These are phyloP conservation scores for Boletellus ananiceps DNA, from an alignment of 768 basidiomycete genomes.

Conservation along the genomic window DNA sequence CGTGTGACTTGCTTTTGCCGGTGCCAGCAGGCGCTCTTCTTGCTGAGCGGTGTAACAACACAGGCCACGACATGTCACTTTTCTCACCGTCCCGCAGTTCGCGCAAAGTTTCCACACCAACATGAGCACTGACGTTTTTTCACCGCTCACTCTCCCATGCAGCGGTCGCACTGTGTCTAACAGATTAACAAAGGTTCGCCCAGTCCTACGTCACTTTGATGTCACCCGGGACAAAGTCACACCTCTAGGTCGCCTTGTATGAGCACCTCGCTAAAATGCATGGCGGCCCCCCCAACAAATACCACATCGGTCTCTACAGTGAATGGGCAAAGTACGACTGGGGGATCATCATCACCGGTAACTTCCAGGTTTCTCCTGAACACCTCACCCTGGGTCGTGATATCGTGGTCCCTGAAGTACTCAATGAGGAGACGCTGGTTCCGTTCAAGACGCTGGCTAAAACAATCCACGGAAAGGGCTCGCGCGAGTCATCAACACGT, in stretches of 20 bases:
- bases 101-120: no score
- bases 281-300: constrained; percentile 68
- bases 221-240: background rate
- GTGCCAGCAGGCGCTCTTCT: no score
- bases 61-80: no score
- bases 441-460: constrained; percentile 50
- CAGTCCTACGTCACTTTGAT: background rate
- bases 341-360: constrained; percentile 90
- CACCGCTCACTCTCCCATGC: constrained; percentile 30
- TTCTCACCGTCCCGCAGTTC: no score
- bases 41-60: no score
- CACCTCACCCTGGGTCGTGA: constrained; percentile 76
- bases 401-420: constrained; percentile 47
- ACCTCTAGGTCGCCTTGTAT: constrained; percentile 76
- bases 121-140: constrained; percentile 22
- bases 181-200: constrained; percentile 49
- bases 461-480: constrained; percentile 41
- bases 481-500: constrained; percentile 6
- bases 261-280: constrained; percentile 67
- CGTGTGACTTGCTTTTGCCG: no score
- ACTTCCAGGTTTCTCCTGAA: constrained; percentile 59
- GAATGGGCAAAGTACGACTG: constrained; percentile 73
- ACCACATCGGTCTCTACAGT: constrained; percentile 62
- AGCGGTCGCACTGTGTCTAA: constrained; percentile 38
- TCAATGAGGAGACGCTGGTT: constrained; percentile 40